Evolutionary conservation across 2,329 filamentous ascomycete species (phyloP).

Genomic region (Ophiostoma quercus): DNA sequence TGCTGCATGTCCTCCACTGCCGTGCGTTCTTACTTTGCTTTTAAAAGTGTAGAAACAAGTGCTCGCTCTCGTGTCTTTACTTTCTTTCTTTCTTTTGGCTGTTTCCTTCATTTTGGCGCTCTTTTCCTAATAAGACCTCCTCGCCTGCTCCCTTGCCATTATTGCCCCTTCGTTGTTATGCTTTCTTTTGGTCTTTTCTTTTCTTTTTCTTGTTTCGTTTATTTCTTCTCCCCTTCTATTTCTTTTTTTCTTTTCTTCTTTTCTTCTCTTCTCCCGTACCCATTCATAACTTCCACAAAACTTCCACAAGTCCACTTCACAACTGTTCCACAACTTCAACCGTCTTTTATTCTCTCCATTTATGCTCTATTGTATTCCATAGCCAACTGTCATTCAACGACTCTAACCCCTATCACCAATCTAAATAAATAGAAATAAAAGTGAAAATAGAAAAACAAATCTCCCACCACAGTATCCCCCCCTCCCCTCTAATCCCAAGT

Average conservation of each 20-base stretch:
- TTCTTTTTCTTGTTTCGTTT: neutral
- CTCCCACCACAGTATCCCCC: neutral
- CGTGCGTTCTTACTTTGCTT: neutral
- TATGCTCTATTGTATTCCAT: too few species aligned
- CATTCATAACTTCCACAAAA: neutral
- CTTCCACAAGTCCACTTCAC: neutral
- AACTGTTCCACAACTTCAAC: neutral
- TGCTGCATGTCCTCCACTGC: neutral
- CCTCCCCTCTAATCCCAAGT: neutral
- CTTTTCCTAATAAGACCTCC: neutral
- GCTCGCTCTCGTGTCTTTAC: neutral
- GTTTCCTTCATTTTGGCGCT: neutral
- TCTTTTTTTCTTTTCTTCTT: neutral
- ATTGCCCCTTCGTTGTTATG: neutral
- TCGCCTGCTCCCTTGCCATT: neutral
- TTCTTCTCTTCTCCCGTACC: neutral
- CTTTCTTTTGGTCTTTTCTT: neutral
- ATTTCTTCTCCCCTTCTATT: neutral
- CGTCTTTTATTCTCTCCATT: neutral
- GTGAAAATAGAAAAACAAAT: neutral
- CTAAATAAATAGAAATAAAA: neutral
- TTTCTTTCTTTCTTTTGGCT: neutral
- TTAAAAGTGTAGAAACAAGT: neutral
- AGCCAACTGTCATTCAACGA: neutral
- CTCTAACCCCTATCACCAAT: neutral